Conservation (phyloP, 2,329 filamentous ascomycete genomes). For the Diaporthe vaccinii region DNA sequence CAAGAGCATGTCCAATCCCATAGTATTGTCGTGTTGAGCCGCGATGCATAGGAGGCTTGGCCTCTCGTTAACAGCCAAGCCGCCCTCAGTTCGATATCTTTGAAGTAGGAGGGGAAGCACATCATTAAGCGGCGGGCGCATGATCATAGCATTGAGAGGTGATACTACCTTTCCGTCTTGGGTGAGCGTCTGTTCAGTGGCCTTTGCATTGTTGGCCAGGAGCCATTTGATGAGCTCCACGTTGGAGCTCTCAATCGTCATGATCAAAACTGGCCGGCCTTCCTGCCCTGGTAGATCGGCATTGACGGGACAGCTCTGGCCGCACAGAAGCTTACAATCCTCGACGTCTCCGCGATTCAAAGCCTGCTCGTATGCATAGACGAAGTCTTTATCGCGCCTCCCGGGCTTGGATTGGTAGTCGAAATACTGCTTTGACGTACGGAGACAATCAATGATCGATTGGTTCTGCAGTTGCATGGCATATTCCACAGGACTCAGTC, state of each 20-base stretch:
- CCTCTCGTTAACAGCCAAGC: background rate
- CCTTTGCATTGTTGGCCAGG: background rate
- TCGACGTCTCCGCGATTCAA: background rate
- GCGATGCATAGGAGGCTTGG: background rate
- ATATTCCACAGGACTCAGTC: background rate
- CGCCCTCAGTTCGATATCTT: background rate
- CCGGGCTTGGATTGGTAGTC: background rate
- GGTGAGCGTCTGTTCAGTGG: rapidly evolving
- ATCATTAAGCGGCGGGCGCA: background rate
- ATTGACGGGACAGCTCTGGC: background rate
- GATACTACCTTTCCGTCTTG: rapidly evolving
- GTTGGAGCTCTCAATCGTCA: background rate
- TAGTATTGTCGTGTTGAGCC: background rate
- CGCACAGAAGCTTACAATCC: background rate
- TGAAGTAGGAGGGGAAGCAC: background rate
- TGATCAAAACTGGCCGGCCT: background rate
- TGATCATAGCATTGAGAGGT: background rate
- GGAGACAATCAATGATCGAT: background rate
- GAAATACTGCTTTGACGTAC: background rate
- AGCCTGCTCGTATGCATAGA: background rate
- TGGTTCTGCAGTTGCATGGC: background rate
- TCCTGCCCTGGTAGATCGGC: background rate
- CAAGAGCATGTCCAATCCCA: too few species aligned
- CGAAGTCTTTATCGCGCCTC: rapidly evolving
- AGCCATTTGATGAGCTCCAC: background rate